Conservation (phyloP, 495 filamentous ascomycete genomes). For the Aspergillus homomorphus region DNA sequence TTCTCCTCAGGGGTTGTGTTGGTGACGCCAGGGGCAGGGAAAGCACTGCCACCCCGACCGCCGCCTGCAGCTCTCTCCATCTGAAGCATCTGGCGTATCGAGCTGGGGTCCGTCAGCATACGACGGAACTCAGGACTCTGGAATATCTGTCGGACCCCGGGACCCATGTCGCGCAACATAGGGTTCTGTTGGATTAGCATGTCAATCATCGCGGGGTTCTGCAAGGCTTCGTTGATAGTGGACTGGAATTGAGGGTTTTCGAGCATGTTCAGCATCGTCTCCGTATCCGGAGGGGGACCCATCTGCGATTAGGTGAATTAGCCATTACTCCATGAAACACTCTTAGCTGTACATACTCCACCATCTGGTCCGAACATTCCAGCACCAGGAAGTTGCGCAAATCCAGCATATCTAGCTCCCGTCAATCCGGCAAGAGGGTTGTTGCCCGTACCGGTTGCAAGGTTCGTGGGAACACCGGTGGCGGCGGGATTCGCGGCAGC, state of each 20-base stretch:
- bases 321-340: conserved; percentile 1
- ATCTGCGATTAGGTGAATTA: conserved; percentile 57
- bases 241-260: conserved; percentile 79
- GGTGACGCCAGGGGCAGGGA: conserved; percentile 86
- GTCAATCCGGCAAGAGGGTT: conserved; percentile 89
- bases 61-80: conserved; percentile 73
- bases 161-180: conserved; percentile 77
- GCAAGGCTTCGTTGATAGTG: conserved; percentile 87
- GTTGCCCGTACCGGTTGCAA: conserved; percentile 87
- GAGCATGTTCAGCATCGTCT: conserved; percentile 79
- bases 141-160: conserved; percentile 77
- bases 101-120: conserved; percentile 93
- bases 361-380: conserved; percentile 95
- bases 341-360: conserved; percentile 63
- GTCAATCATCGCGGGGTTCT: conserved; percentile 87
- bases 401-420: conserved; percentile 90
- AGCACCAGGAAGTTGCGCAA: conserved; percentile 80
- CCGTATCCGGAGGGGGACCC: conserved; percentile 79
- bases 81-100: conserved; percentile 72
- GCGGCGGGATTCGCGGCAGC: conserved; percentile 50
- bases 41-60: conserved; percentile 51
- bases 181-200: conserved; percentile 90
- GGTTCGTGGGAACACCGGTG: conserved; percentile 74
- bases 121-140: conserved; percentile 80
- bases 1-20: conserved; percentile 59